These are phyloP conservation scores for Arthrobotrys sinensis DNA, from an alignment of 2,329 filamentous ascomycete species.

Conservation along the genomic window DNA sequence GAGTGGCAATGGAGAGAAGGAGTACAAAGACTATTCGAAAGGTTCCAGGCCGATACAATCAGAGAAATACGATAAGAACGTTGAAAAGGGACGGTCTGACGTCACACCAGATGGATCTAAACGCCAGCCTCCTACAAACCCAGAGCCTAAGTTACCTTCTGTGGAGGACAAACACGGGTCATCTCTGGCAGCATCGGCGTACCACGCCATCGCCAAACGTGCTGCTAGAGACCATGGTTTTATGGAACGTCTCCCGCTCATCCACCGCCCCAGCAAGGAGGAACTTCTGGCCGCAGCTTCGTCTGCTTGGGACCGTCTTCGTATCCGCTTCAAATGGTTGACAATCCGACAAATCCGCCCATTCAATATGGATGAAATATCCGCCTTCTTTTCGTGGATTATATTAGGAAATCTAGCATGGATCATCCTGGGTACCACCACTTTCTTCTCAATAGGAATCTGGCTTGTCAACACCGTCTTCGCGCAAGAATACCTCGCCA, in stretches of 20 bases:
- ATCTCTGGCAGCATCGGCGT: slow-evolving; percentile 43
- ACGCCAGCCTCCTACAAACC: neutral
- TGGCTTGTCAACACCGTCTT: slow-evolving; percentile 95
- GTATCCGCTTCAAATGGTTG: slow-evolving; percentile 96
- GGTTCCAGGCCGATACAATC: slow-evolving; percentile 25
- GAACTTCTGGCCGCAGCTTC: slow-evolving; percentile 92
- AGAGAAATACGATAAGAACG: slow-evolving; percentile 45
- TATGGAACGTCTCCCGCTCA: slow-evolving; percentile 76
- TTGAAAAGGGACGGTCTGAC: slow-evolving; percentile 60
- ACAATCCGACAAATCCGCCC: slow-evolving; percentile 93
- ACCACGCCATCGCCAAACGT: slow-evolving; percentile 54
- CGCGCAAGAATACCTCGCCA: slow-evolving; percentile 94
- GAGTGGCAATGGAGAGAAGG: slow-evolving; percentile 17
- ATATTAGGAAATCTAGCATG: slow-evolving; percentile 93
- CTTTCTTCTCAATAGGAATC: slow-evolving; percentile 93
- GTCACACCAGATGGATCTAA: slow-evolving; percentile 63
- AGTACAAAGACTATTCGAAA: slow-evolving; percentile 37
- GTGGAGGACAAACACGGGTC: slow-evolving; percentile 50
- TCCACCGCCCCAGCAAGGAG: slow-evolving; percentile 93
- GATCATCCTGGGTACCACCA: slow-evolving; percentile 96
- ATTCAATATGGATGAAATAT: slow-evolving; percentile 96
- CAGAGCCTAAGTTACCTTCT: slow-evolving; percentile 18
- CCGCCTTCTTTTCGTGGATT: slow-evolving; percentile 95
- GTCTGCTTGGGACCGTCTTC: slow-evolving; percentile 90
- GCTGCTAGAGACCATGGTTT: slow-evolving; percentile 69